Percentiles rank a stretch among this genome's conserved stretches.
phyloP scores from a whole-genome alignment of 345 rosid species.

The Gossypium sturtianum region DNA sequence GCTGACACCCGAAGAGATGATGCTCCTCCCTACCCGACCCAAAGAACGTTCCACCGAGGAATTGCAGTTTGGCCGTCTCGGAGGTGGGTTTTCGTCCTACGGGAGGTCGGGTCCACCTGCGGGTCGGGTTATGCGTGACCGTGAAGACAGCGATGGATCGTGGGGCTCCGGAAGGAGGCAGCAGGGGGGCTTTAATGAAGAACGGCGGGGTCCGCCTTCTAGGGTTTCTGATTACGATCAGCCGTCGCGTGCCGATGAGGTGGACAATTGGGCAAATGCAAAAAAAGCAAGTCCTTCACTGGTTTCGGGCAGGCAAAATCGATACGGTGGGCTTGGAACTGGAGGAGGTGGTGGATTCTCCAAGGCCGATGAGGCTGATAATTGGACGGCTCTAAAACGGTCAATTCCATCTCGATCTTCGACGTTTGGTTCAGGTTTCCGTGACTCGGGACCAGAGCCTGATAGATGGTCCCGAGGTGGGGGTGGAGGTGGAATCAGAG shows the following conservation, averaged over 20 bases:
- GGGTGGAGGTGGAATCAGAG: slow-evolving; percentile 32
- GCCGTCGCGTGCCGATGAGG: slow-evolving; percentile 86
- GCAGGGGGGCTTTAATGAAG: slow-evolving; percentile 75
- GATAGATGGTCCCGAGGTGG: slow-evolving; percentile 71
- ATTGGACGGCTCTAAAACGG: slow-evolving; percentile 64
- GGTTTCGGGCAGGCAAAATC: slow-evolving; percentile 52
- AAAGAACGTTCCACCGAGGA: slow-evolving; percentile 84
- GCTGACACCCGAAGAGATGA: slow-evolving; percentile 73
- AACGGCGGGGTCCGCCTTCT: slow-evolving; percentile 56
- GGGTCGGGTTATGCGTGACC: slow-evolving; percentile 33
- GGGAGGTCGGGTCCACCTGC: slow-evolving; percentile 43
- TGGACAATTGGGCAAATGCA: slow-evolving; percentile 73
- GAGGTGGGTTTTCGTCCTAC: slow-evolving; percentile 75
- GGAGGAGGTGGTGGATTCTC: slow-evolving; percentile 48
- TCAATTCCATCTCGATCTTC: slow-evolving; percentile 47
- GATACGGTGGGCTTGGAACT: slow-evolving; percentile 50
- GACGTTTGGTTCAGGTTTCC: slow-evolving; percentile 58
- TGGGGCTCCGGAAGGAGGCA: slow-evolving; percentile 64
- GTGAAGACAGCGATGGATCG: slow-evolving; percentile 45
- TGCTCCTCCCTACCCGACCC: slow-evolving; percentile 89
- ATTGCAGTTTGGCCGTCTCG: slow-evolving; percentile 71
- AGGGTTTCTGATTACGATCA: slow-evolving; percentile 83
- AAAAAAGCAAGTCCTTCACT: slow-evolving; percentile 53
- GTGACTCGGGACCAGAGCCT: slow-evolving; percentile 46
- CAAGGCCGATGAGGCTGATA: slow-evolving; percentile 79